Evolutionary conservation across 495 filamentous ascomycete genomes (phyloP).

Genomic region (Pyrenopolyporus hunteri): DNA sequence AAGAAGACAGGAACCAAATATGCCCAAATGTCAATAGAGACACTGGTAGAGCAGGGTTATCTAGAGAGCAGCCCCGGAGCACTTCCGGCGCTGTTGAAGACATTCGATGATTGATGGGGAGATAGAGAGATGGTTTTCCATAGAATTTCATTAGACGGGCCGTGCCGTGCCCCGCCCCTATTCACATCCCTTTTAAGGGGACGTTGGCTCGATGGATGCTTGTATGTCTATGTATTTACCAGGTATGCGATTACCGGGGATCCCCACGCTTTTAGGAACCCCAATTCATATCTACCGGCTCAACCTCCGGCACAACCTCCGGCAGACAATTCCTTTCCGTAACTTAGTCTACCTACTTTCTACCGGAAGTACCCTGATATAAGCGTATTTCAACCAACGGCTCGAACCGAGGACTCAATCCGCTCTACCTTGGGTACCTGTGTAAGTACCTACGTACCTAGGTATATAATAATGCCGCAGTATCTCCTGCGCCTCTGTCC

Average conservation of each 20-base stretch:
- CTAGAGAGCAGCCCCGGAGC: conserved; percentile 19
- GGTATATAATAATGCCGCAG: too few relatives aligned
- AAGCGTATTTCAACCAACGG: too few relatives aligned
- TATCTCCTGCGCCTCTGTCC: too few relatives aligned
- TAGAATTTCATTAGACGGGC: not conserved
- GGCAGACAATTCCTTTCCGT: not conserved
- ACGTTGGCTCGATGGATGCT: too few relatives aligned
- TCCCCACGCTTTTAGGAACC: not conserved
- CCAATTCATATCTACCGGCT: conserved; percentile 4
- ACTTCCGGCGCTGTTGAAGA: conserved; percentile 20
- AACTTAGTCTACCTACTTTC: too few relatives aligned
- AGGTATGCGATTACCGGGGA: not conserved
- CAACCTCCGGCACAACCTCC: not conserved
- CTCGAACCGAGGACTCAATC: too few relatives aligned
- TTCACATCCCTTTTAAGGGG: not conserved
- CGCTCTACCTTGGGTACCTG: too few relatives aligned
- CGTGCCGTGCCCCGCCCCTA: too few relatives aligned
- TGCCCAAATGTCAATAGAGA: conserved; percentile 46
- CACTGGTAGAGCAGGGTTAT: conserved; percentile 41
- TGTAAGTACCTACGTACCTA: too few relatives aligned
- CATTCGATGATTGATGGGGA: conserved; percentile 18
- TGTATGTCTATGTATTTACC: not conserved
- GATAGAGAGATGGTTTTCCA: too few relatives aligned
- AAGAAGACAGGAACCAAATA: conserved; percentile 46
- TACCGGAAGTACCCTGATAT: not conserved